Evolutionary conservation across 352 stramenopile species (phyloP).

Genomic region (Phytophthora sojae): DNA sequence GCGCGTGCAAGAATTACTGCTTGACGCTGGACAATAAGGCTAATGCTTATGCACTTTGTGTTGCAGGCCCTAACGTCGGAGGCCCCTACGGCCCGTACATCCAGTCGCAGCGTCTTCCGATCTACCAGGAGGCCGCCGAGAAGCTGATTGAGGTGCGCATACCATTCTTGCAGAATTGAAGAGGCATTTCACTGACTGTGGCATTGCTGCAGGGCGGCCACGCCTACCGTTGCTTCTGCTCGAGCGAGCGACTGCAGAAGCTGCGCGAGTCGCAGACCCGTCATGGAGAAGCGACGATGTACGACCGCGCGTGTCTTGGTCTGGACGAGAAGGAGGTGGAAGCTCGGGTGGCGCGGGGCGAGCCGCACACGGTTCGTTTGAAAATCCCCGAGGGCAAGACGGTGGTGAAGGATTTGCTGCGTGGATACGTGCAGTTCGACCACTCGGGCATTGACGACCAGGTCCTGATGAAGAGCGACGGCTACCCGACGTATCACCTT

Average conservation of each 20-base stretch:
- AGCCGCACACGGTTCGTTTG: conserved; percentile 94
- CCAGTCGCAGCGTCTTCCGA: conserved; percentile 95
- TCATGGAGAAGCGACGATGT: conserved; percentile 94
- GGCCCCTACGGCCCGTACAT: conserved; percentile 95
- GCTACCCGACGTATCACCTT: conserved; percentile 94
- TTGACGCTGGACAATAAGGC: background rate
- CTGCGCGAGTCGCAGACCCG: conserved; percentile 91
- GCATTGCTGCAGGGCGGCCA: conserved; percentile 72
- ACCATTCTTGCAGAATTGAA: background rate
- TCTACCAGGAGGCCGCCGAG: conserved; percentile 94
- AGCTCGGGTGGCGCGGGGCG: conserved; percentile 86
- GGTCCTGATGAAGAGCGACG: conserved; percentile 94
- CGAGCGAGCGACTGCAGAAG: conserved; percentile 94
- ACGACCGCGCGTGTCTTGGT: conserved; percentile 97
- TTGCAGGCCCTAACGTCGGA: conserved; percentile 86
- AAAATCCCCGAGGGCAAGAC: conserved; percentile 94
- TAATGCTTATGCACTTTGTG: conserved; percentile 5
- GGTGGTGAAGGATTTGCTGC: conserved; percentile 96
- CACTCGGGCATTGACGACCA: conserved; percentile 92
- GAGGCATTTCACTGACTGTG: background rate
- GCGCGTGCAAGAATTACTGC: background rate
- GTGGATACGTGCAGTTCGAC: conserved; percentile 93
- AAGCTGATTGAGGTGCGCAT: conserved; percentile 80
- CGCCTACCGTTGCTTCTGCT: conserved; percentile 98
- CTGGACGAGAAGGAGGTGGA: conserved; percentile 91